phyloP scores from a whole-genome alignment of 805 yeast species.

The Barnettozyma pratensis region DNA sequence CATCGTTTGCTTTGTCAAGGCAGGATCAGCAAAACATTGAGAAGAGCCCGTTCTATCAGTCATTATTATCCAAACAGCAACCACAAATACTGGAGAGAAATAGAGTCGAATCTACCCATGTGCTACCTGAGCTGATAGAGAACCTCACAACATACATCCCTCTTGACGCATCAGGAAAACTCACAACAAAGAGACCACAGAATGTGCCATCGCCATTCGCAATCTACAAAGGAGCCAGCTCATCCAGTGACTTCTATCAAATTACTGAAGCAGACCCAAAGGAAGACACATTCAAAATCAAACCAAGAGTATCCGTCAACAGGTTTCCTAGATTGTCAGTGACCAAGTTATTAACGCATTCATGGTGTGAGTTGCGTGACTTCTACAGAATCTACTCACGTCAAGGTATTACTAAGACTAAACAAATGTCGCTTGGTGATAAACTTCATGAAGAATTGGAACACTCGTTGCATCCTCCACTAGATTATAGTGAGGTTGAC shows the following conservation, averaged over 20 bases:
- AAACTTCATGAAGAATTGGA: slow-evolving; percentile 46
- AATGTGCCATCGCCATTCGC: slow-evolving; percentile 16
- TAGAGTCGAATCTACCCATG: neutral
- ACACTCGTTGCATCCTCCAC: slow-evolving; percentile 34
- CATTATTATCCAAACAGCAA: too few species aligned
- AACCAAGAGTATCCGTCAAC: slow-evolving; percentile 1
- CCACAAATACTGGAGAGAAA: neutral
- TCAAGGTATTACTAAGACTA: slow-evolving; percentile 30
- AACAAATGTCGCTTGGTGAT: slow-evolving; percentile 43
- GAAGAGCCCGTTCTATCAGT: neutral
- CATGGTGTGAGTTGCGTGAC: slow-evolving; percentile 66
- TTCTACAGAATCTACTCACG: slow-evolving; percentile 49
- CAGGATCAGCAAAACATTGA: slow-evolving; percentile 2
- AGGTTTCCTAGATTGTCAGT: slow-evolving; percentile 44
- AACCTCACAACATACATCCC: neutral
- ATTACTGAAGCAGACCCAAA: too few species aligned
- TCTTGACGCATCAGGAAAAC: neutral
- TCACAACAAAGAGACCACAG: neutral
- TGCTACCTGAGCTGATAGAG: neutral
- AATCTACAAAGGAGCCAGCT: slow-evolving; percentile 5
- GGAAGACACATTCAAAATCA: neutral
- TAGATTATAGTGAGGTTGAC: slow-evolving; percentile 5
- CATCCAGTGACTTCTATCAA: too few species aligned
- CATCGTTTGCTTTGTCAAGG: neutral
- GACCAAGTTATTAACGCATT: slow-evolving; percentile 49